A percentile compares a stretch with the other conserved stretches of the same genome.
Conservation (phyloP, 371 early-diverging fungal genomes). For the Capillidium heterosporum region DNA sequence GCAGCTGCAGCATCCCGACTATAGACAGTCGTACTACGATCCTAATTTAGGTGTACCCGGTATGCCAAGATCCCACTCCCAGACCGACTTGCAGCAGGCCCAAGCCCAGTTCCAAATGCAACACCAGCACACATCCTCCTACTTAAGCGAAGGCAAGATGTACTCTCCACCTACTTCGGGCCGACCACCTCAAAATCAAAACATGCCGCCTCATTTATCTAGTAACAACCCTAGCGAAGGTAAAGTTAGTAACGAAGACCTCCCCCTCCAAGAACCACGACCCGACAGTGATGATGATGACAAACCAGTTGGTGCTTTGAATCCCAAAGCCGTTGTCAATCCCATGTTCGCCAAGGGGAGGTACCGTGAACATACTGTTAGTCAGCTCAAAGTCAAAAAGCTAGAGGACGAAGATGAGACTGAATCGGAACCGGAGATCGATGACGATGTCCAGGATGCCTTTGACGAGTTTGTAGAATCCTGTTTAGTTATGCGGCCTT, state of each 20-base stretch:
- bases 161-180: background rate
- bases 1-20: background rate
- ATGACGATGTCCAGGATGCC: constrained; percentile 2
- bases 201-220: background rate
- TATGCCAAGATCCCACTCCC: background rate
- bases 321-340: background rate
- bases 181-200: background rate
- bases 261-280: background rate
- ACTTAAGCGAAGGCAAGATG: background rate
- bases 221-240: background rate
- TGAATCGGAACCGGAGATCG: constrained; percentile 3
- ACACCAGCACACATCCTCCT: no score
- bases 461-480: constrained; percentile 7
- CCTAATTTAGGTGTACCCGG: background rate
- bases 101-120: background rate
- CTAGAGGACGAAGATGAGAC: background rate
- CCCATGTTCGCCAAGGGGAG: constrained; percentile 5
- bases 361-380: constrained; percentile 3
- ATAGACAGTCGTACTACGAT: background rate
- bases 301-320: background rate
- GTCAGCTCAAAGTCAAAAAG: constrained; percentile 1
- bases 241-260: background rate
- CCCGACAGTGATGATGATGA: constrained; percentile 2
- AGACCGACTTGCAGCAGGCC: background rate
- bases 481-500: constrained; percentile 6